phyloP scores from a whole-genome alignment of 805 yeast genomes.

The Kazachstania bromeliacearum region DNA sequence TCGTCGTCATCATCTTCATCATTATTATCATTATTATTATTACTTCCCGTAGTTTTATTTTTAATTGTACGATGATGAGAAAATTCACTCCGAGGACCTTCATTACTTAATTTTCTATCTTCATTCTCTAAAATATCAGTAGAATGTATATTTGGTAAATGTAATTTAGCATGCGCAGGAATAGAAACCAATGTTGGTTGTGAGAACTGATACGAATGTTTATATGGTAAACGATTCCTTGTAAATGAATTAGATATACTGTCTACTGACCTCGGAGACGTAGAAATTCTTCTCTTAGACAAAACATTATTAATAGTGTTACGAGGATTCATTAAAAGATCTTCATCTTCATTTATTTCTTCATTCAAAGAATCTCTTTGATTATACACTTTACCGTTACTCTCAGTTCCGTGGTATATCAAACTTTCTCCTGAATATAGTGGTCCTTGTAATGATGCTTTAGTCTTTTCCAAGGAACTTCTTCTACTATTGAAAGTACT shows the following conservation, averaged over 20 bases:
- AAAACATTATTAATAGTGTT: too few species aligned
- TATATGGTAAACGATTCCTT: constrained; percentile 17
- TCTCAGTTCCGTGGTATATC: constrained; percentile 1
- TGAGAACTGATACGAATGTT: constrained; percentile 23
- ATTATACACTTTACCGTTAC: not conserved
- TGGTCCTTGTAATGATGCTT: constrained; percentile 4
- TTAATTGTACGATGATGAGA: not conserved
- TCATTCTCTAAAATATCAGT: constrained; percentile 12
- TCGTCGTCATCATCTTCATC: constrained; percentile 47
- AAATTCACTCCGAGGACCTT: not conserved
- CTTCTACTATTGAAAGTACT: constrained; percentile 9
- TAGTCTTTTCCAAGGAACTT: constrained; percentile 10
- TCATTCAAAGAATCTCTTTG: constrained; percentile 4
- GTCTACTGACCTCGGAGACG: constrained; percentile 24
- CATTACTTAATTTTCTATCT: constrained; percentile 3
- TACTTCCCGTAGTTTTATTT: not conserved
- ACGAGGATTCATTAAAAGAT: too few species aligned
- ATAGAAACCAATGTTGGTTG: constrained; percentile 26
- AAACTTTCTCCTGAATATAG: constrained; percentile 6
- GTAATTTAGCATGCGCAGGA: constrained; percentile 29
- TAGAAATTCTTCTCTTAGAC: constrained; percentile 8
- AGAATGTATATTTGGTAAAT: constrained; percentile 20
- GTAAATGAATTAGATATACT: constrained; percentile 22
- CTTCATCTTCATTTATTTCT: constrained; percentile 15
- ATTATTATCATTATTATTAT: constrained; percentile 21